phyloP scores from a whole-genome alignment of 2,329 filamentous ascomycete species.

The Xenoacremonium recifei region DNA sequence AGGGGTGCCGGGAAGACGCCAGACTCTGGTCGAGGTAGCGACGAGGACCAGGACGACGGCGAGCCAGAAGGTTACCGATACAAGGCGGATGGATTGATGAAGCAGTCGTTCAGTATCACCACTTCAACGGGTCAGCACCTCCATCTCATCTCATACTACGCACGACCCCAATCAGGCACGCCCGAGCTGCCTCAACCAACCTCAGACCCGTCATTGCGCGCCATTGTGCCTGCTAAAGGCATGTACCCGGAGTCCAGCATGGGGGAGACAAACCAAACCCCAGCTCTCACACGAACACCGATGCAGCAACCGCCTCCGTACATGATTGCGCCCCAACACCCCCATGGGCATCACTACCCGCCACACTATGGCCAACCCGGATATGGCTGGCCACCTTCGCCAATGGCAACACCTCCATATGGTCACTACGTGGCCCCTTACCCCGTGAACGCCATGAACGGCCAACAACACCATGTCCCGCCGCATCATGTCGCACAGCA shows the following conservation, averaged over 20 bases:
- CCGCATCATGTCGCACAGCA: conserved; percentile 29
- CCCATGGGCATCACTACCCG: conserved; percentile 31
- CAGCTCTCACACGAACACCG: conserved; percentile 75
- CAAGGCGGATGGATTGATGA: conserved; percentile 97
- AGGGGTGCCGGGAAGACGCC: conserved; percentile 71
- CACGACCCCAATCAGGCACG: conserved; percentile 71
- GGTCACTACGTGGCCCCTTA: conserved; percentile 44
- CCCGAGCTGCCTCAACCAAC: conserved; percentile 78
- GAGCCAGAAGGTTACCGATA: conserved; percentile 91
- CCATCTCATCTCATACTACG: conserved; percentile 96
- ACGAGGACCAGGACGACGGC: conserved; percentile 80
- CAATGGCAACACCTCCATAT: conserved; percentile 53
- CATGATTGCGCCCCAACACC: conserved; percentile 34
- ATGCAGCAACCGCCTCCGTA: conserved; percentile 51
- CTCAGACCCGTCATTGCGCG: conserved; percentile 73
- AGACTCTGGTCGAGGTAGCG: conserved; percentile 76
- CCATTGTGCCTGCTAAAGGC: conserved; percentile 85
- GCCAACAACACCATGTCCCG: conserved; percentile 20
- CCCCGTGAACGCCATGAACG: conserved; percentile 23
- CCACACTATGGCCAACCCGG: conserved; percentile 42
- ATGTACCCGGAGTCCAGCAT: conserved; percentile 97
- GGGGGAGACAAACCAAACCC: conserved; percentile 77
- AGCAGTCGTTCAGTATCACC: conserved; percentile 99
- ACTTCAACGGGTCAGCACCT: conserved; percentile 86
- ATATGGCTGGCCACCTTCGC: conserved; percentile 57